A percentile compares a stretch with the other conserved stretches of the same genome.
These are phyloP conservation scores for Melampsora medusae DNA, from an alignment of 1,284 basidiomycete genomes.

Conservation along the genomic window DNA sequence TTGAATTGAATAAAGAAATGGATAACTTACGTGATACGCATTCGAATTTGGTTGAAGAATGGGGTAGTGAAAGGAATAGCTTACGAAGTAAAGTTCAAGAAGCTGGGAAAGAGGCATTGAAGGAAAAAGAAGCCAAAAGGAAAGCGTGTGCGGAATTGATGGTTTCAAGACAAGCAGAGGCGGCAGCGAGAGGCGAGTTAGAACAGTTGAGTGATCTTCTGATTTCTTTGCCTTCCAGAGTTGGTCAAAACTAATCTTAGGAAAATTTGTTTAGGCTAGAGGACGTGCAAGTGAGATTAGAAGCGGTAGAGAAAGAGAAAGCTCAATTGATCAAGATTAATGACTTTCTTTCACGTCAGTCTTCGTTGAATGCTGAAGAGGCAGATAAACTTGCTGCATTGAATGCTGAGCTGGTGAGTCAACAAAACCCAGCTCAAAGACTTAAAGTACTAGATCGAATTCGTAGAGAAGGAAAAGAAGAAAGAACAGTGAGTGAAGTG, in stretches of 20 bases:
- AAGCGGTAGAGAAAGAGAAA: conserved; percentile 26
- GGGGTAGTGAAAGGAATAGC: conserved; percentile 14
- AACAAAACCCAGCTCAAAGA: conserved; percentile 39
- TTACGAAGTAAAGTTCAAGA: conserved; percentile 14
- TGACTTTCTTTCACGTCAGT: conserved; percentile 27
- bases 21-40: conserved; percentile 7
- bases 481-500: conserved; percentile 19
- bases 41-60: conserved; percentile 3
- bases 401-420: conserved; percentile 33
- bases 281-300: conserved; percentile 11
- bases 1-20: background rate
- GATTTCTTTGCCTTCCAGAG: background rate
- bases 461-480: conserved; percentile 32
- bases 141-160: conserved; percentile 16
- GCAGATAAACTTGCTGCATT: conserved; percentile 29
- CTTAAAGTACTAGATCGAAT: conserved; percentile 31
- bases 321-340: conserved; percentile 24
- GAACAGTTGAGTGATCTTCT: conserved; percentile 19
- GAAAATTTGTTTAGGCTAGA: conserved; percentile 1
- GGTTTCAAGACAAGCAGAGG: conserved; percentile 35
- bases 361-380: conserved; percentile 28
- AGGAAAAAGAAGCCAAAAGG: conserved; percentile 18
- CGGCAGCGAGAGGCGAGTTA: conserved; percentile 9
- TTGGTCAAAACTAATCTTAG: too few relatives aligned
- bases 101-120: conserved; percentile 8